Percentiles rank a stretch among this genome's conserved stretches.
Evolutionary conservation across 139 green algal species (phyloP).

Genomic region (Coelastrella sp.): DNA sequence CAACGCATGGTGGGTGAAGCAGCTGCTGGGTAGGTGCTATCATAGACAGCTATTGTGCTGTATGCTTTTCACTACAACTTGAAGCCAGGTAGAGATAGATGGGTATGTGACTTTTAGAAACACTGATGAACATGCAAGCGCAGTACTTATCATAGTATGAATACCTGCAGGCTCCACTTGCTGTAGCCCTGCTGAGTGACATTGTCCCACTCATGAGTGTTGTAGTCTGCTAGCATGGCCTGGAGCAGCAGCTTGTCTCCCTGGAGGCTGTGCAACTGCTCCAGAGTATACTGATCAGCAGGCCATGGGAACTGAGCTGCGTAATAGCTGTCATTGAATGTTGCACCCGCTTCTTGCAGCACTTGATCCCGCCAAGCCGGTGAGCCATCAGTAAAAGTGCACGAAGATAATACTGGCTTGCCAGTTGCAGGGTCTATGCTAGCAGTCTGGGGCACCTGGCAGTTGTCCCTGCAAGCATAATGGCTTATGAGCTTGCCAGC

Average conservation of each 20-base stretch:
- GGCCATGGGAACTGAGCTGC: slow-evolving; percentile 44
- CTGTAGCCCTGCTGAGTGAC: neutral
- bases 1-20: too few species aligned
- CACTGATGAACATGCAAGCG: too few species aligned
- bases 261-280: slow-evolving; percentile 37
- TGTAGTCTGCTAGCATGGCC: slow-evolving; percentile 16
- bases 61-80: too few species aligned
- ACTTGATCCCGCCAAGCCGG: slow-evolving; percentile 30
- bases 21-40: too few species aligned
- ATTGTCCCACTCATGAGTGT: slow-evolving; percentile 29
- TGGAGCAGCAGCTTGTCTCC: slow-evolving; percentile 12
- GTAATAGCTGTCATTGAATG: slow-evolving; percentile 53
- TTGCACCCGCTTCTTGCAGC: slow-evolving; percentile 16
- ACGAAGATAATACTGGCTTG: slow-evolving; percentile 14
- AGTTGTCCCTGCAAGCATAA: slow-evolving; percentile 51
- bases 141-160: too few species aligned
- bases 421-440: neutral
- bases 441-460: slow-evolving; percentile 28
- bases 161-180: slow-evolving; percentile 30
- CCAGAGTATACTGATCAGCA: neutral
- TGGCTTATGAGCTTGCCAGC: neutral
- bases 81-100: too few species aligned
- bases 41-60: too few species aligned
- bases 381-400: slow-evolving; percentile 40
- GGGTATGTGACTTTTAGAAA: too few species aligned